phyloP scores from a whole-genome alignment of 257 asterid species.

The Solanum verrucosum region DNA sequence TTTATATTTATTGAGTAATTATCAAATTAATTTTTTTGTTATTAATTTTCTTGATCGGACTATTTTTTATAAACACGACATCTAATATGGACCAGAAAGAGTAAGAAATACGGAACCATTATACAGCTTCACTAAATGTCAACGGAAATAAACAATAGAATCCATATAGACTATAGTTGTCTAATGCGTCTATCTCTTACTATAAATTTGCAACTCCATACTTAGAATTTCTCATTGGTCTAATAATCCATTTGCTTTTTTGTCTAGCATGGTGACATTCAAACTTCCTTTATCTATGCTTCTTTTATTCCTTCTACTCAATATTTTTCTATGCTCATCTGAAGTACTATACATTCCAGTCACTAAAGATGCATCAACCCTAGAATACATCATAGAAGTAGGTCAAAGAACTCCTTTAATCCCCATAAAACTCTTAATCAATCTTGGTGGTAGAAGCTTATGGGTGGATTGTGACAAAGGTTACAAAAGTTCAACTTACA shows the following conservation, averaged over 20 bases:
- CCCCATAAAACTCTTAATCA: not conserved
- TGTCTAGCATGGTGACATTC: not conserved
- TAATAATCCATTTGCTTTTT: not conserved
- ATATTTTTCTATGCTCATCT: not conserved
- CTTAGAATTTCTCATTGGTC: not conserved
- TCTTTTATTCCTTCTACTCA: not conserved
- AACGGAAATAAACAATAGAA: not conserved
- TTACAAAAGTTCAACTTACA: not conserved
- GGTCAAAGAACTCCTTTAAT: not conserved
- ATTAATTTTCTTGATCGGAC: not conserved
- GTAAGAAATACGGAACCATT: not conserved
- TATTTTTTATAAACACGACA: not conserved
- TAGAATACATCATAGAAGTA: not conserved
- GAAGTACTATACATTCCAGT: not conserved
- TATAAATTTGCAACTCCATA: not conserved
- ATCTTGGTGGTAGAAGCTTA: constrained; percentile 2
- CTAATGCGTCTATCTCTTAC: not conserved
- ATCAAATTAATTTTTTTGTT: not conserved
- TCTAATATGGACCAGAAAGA: not conserved
- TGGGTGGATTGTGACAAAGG: not conserved
- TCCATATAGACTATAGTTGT: not conserved
- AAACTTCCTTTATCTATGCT: not conserved
- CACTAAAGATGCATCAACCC: not conserved
- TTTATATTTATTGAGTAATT: not conserved
- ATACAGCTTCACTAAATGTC: not conserved